A percentile compares a stretch with the other conserved stretches of the same genome.
Conservation (phyloP, 805 yeast species). For the Candida nonsorbophila region DNA sequence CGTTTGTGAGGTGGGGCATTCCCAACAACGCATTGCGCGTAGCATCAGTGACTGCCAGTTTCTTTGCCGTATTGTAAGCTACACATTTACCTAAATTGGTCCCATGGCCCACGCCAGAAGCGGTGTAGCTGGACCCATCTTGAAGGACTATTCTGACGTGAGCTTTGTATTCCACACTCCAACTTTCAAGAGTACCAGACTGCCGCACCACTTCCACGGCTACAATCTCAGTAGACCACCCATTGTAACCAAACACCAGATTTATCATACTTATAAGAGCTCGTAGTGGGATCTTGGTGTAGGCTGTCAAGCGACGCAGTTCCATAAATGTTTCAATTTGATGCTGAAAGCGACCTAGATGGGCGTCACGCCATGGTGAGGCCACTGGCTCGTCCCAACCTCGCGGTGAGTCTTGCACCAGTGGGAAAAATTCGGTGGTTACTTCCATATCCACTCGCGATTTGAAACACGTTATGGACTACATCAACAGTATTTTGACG, state of each 20-base stretch:
- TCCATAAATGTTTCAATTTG: too few relatives aligned
- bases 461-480: slow-evolving; percentile 35
- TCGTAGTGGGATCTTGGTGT: slow-evolving; percentile 5
- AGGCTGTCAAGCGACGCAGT: too few relatives aligned
- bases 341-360: too few relatives aligned
- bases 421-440: too few relatives aligned
- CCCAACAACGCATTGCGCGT: slow-evolving; percentile 1
- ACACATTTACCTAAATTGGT: slow-evolving; percentile 20
- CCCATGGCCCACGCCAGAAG: slow-evolving; percentile 36
- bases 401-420: too few relatives aligned
- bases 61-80: slow-evolving; percentile 36
- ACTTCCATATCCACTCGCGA: too few relatives aligned
- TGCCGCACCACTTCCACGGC: slow-evolving; percentile 14
- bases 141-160: slow-evolving; percentile 29
- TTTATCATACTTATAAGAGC: slow-evolving; percentile 39
- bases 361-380: too few relatives aligned
- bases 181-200: too few relatives aligned
- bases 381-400: too few relatives aligned
- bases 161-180: slow-evolving; percentile 21
- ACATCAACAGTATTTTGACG: slow-evolving; percentile 30
- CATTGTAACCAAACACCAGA: slow-evolving; percentile 50
- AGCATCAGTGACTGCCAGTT: slow-evolving; percentile 45
- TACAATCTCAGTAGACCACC: slow-evolving; percentile 48
- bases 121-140: slow-evolving; percentile 40
- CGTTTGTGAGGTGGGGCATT: not conserved